Evolutionary conservation across 2,329 filamentous ascomycete species (phyloP).

Genomic region (Penicillium sclerotiorum): DNA sequence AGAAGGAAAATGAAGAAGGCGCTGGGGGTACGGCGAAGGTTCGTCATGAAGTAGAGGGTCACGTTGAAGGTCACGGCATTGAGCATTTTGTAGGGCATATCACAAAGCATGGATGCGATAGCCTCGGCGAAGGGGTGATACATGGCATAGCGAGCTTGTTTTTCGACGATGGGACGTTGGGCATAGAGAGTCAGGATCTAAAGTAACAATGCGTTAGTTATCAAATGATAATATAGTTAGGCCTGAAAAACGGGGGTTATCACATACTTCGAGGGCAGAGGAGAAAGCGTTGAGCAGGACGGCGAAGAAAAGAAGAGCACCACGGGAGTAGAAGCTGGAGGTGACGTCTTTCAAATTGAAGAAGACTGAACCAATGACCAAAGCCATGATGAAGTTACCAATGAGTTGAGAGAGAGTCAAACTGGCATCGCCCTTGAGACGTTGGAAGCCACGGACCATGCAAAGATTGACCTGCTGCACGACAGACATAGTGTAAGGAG

Average conservation of each 20-base stretch:
- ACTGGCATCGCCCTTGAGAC: slow-evolving; percentile 75
- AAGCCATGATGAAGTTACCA: slow-evolving; percentile 73
- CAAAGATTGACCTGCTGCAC: slow-evolving; percentile 76
- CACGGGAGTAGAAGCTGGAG: slow-evolving; percentile 74
- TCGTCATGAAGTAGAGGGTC: slow-evolving; percentile 83
- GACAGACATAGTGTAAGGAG: slow-evolving; percentile 82
- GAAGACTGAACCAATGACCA: slow-evolving; percentile 81
- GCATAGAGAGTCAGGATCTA: slow-evolving; percentile 27
- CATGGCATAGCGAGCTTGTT: slow-evolving; percentile 31
- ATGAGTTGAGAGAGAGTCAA: slow-evolving; percentile 67
- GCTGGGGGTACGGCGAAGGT: slow-evolving; percentile 71
- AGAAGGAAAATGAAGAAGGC: slow-evolving; percentile 86
- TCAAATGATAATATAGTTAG: background rate
- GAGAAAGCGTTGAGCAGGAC: slow-evolving; percentile 84
- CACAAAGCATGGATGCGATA: slow-evolving; percentile 22
- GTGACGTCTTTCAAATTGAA: slow-evolving; percentile 71
- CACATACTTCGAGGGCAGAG: slow-evolving; percentile 69
- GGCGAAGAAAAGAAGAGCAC: slow-evolving; percentile 83
- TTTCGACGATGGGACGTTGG: slow-evolving; percentile 25
- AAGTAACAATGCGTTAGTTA: background rate
- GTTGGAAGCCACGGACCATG: slow-evolving; percentile 76
- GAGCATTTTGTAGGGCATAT: slow-evolving; percentile 74
- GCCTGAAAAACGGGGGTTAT: background rate
- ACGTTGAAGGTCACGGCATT: slow-evolving; percentile 78
- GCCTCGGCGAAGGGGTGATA: slow-evolving; percentile 27